A percentile compares a stretch with the other conserved stretches of the same genome.
Evolutionary conservation across 768 basidiomycete species (phyloP).

Genomic region (Auriculariales sp.): DNA sequence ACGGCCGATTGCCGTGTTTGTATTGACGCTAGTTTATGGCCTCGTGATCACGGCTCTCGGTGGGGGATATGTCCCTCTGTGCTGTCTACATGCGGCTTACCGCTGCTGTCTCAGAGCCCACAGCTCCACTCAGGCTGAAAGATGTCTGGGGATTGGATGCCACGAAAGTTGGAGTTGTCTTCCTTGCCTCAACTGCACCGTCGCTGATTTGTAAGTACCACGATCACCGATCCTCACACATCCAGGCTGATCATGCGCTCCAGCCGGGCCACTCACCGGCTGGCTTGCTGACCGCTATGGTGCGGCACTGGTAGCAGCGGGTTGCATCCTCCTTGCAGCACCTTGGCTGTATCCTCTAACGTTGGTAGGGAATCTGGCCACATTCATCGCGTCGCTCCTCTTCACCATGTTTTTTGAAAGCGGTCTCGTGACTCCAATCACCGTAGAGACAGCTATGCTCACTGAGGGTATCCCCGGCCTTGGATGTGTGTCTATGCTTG

Average conservation of each 20-base stretch:
- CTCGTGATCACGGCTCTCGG: slow-evolving; percentile 20
- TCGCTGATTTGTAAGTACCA: slow-evolving; percentile 41
- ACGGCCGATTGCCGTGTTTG: slow-evolving; percentile 31
- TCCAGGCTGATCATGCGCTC: slow-evolving; percentile 27
- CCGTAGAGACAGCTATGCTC: slow-evolving; percentile 50
- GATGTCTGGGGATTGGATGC: slow-evolving; percentile 32
- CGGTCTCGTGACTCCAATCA: slow-evolving; percentile 44
- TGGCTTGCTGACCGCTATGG: slow-evolving; percentile 41
- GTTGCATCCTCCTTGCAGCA: slow-evolving; percentile 33
- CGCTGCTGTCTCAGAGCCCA: slow-evolving; percentile 37
- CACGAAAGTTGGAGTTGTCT: slow-evolving; percentile 47
- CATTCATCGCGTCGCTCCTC: slow-evolving; percentile 35
- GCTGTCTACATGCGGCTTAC: slow-evolving; percentile 22
- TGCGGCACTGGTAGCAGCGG: slow-evolving; percentile 35
- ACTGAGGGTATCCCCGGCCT: slow-evolving; percentile 42
- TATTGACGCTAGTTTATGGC: slow-evolving; percentile 38
- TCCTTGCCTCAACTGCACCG: slow-evolving; percentile 49
- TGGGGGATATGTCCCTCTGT: neutral
- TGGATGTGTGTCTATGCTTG: slow-evolving; percentile 31
- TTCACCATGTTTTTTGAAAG: slow-evolving; percentile 46
- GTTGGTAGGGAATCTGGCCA: slow-evolving; percentile 27
- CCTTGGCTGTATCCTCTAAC: slow-evolving; percentile 52
- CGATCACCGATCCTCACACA: neutral
- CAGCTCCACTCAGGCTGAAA: slow-evolving; percentile 41
- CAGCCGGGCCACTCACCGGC: slow-evolving; percentile 31